These are phyloP conservation scores for Aureobasidium sp. DNA, from an alignment of 2,329 filamentous ascomycete genomes.

Conservation along the genomic window DNA sequence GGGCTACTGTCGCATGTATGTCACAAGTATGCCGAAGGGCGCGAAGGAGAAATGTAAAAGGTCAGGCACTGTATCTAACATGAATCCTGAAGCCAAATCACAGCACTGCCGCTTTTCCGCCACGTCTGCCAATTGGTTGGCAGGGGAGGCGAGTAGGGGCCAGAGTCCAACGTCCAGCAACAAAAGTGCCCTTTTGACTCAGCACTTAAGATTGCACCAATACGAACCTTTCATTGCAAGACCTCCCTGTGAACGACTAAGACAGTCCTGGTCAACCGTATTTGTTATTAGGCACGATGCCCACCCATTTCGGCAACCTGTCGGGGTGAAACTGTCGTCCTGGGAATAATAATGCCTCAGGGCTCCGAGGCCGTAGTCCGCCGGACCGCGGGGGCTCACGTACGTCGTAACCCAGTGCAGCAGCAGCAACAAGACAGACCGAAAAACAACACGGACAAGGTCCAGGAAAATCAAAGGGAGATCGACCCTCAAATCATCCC, in stretches of 20 bases:
- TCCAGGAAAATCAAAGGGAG: conserved; percentile 1
- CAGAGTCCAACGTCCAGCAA: conserved; percentile 7
- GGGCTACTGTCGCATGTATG: conserved; percentile 11
- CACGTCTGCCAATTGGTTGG: neutral
- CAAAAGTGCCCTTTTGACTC: neutral
- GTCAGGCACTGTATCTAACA: conserved; percentile 10
- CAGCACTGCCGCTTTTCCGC: conserved; percentile 7
- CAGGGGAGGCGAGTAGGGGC: conserved; percentile 4
- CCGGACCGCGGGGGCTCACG: neutral
- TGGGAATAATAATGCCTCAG: neutral
- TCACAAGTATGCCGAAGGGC: conserved; percentile 9
- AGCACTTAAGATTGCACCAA: conserved; percentile 4
- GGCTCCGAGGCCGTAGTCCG: neutral
- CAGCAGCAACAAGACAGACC: neutral
- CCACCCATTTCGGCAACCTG: neutral
- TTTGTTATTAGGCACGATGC: neutral
- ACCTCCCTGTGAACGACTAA: neutral
- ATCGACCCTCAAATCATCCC: conserved; percentile 10
- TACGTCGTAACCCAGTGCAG: neutral
- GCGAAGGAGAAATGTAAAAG: conserved; percentile 1
- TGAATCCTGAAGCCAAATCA: conserved; percentile 1
- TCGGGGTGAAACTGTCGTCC: neutral
- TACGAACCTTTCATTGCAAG: conserved; percentile 4
- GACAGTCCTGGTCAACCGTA: conserved; percentile 1
- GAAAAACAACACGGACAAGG: neutral